Evolutionary conservation across 2,329 filamentous ascomycete genomes (phyloP).

Genomic region (Trichophyton benhamiae): DNA sequence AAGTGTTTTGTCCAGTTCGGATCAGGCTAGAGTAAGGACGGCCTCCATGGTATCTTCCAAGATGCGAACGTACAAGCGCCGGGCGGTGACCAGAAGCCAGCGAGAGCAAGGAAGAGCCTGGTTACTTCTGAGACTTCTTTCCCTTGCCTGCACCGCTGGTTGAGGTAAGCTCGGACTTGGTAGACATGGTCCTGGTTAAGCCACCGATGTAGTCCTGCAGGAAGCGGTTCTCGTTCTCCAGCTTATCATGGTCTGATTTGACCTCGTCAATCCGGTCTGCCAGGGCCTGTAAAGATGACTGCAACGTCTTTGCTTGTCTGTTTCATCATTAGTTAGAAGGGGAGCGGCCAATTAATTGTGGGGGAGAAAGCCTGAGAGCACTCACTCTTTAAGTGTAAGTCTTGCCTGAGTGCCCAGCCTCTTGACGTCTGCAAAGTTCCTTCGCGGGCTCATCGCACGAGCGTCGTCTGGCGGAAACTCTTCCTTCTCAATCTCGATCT

Average conservation of each 20-base stretch:
- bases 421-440: conserved; percentile 84
- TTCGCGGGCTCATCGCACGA: conserved; percentile 81
- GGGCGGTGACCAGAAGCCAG: not conserved
- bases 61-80: not conserved
- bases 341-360: not conserved
- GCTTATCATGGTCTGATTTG: conserved; percentile 86
- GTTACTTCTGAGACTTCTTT: conserved; percentile 32
- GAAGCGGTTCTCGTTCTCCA: conserved; percentile 94
- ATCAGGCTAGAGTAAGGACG: not conserved
- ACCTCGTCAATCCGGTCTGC: conserved; percentile 92
- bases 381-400: conserved; percentile 49
- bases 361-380: conserved; percentile 11
- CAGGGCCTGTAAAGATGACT: conserved; percentile 77
- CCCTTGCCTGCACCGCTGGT: conserved; percentile 37
- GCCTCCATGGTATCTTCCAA: not conserved
- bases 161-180: conserved; percentile 44
- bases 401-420: conserved; percentile 73
- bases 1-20: not conserved
- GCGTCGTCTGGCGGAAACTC: conserved; percentile 79
- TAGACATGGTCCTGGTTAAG: conserved; percentile 61
- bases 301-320: conserved; percentile 77
- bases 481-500: conserved; percentile 59
- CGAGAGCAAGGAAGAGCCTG: too few species aligned
- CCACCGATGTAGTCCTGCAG: conserved; percentile 96
- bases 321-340: not conserved